Evolutionary conservation across 257 asterid genomes (phyloP).

Genomic region (Solanum dulcamara): DNA sequence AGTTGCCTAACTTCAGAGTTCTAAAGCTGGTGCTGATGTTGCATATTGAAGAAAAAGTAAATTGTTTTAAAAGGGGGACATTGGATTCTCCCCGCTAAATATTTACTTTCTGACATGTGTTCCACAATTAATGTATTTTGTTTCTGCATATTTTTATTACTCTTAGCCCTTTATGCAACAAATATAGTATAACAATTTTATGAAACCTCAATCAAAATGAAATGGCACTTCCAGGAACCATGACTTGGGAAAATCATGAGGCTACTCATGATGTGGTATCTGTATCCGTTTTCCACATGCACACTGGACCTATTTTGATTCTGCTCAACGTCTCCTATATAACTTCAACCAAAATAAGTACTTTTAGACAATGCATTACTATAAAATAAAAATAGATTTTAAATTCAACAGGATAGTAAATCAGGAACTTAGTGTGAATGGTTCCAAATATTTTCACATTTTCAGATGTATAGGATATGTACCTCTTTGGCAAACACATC

Average conservation of each 20-base stretch:
- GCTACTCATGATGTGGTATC: neutral
- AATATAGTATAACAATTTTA: neutral
- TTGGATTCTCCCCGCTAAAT: neutral
- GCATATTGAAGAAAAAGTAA: neutral
- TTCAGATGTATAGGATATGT: neutral
- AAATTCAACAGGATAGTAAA: neutral
- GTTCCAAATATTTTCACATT: neutral
- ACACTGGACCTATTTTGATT: neutral
- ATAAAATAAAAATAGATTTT: too few relatives aligned
- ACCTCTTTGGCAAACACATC: slow-evolving; percentile 96
- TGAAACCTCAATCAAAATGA: neutral
- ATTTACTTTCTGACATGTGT: neutral
- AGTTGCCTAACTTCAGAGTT: too few relatives aligned
- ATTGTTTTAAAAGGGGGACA: neutral
- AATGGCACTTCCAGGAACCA: neutral
- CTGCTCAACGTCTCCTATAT: neutral
- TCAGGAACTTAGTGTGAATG: neutral
- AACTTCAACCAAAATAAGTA: neutral
- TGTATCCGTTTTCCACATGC: neutral
- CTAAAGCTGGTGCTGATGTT: too few relatives aligned
- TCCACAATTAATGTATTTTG: neutral
- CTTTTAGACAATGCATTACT: neutral
- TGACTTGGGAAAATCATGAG: neutral
- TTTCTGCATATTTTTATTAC: neutral
- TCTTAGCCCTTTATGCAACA: neutral